phyloP scores from a whole-genome alignment of 1,284 basidiomycete genomes.

The Fistulina hepatica region DNA sequence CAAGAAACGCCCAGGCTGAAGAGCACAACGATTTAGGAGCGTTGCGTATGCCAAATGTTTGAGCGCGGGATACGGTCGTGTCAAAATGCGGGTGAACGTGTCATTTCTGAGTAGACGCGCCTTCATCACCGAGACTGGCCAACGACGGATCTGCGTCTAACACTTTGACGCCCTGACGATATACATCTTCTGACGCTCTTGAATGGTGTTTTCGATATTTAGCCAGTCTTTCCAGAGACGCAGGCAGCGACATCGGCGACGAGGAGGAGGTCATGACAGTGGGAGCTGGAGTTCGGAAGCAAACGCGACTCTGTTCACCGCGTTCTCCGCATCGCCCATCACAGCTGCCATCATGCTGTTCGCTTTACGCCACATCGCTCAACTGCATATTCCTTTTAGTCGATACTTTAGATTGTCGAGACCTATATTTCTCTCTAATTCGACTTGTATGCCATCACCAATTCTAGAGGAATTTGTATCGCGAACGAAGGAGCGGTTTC shows the following conservation, averaged over 20 bases:
- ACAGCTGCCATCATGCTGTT: too few species aligned
- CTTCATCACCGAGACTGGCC: conserved; percentile 49
- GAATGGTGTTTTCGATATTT: conserved; percentile 57
- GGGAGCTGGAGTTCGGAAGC: background rate
- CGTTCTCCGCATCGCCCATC: too few species aligned
- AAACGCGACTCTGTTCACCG: too few species aligned
- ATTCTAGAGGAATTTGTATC: too few species aligned
- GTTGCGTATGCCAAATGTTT: conserved; percentile 8
- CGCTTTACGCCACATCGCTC: too few species aligned
- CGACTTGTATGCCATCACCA: too few species aligned
- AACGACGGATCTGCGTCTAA: conserved; percentile 41
- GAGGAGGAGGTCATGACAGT: conserved; percentile 9
- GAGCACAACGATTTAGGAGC: conserved; percentile 1
- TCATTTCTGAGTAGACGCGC: conserved; percentile 23
- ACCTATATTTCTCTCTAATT: too few species aligned
- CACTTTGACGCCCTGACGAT: conserved; percentile 50
- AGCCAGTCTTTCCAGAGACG: conserved; percentile 57
- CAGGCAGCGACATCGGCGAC: conserved; percentile 32
- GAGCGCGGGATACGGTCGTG: background rate
- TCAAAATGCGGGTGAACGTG: background rate
- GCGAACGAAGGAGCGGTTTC: conserved; percentile 12
- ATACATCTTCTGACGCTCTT: conserved; percentile 60
- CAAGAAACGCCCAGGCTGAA: conserved; percentile 77
- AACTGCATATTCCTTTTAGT: too few species aligned
- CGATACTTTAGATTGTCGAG: too few species aligned